Evolutionary conservation across 176 grass and related monocot genomes (phyloP).

Genomic region (Triticum dicoccoides): DNA sequence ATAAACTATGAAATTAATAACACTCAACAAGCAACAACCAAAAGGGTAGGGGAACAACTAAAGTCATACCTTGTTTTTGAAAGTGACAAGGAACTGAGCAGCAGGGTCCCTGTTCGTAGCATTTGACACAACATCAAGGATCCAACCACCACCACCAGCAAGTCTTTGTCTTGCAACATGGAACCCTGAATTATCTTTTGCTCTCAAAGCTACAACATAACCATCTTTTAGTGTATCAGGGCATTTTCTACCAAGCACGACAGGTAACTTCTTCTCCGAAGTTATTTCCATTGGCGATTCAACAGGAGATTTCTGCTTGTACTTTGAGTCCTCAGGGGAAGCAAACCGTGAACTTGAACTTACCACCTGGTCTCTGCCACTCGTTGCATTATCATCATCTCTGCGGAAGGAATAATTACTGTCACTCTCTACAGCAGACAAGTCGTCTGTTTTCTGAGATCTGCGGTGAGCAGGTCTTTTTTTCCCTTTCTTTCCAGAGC

Average conservation of each 20-base stretch:
- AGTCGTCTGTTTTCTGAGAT: conserved; percentile 71
- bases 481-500: conserved; percentile 96
- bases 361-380: conserved; percentile 71
- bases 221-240: conserved; percentile 79
- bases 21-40: not conserved
- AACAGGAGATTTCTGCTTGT: conserved; percentile 58
- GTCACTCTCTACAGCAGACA: conserved; percentile 69
- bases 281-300: conserved; percentile 73
- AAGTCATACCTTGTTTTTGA: conserved; percentile 63
- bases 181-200: conserved; percentile 66
- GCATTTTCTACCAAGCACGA: conserved; percentile 36
- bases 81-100: conserved; percentile 85
- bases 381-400: conserved; percentile 77
- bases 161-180: conserved; percentile 74
- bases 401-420: conserved; percentile 49
- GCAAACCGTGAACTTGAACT: conserved; percentile 96
- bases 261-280: conserved; percentile 45
- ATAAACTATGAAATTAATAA: conserved; percentile 1
- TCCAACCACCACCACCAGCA: conserved; percentile 76
- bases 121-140: conserved; percentile 85
- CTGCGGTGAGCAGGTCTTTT: conserved; percentile 77
- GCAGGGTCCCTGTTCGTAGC: conserved; percentile 91
- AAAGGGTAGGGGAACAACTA: not conserved
- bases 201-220: conserved; percentile 69
- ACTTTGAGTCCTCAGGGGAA: conserved; percentile 83